Conservation (phyloP, 2,329 filamentous ascomycete species). For the Cytospora paraplurivora region DNA sequence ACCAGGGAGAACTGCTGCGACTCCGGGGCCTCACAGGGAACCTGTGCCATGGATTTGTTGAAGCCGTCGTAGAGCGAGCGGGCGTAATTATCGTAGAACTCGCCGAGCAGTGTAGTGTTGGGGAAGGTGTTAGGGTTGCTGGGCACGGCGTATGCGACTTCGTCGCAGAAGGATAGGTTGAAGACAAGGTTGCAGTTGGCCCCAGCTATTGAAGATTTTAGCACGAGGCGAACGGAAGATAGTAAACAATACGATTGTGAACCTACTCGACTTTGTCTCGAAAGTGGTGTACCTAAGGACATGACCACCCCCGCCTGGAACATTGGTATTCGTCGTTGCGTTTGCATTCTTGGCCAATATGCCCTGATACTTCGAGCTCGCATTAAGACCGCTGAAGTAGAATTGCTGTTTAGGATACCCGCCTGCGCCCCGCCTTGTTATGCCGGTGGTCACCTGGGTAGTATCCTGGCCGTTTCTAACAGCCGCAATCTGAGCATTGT, state of each 20-base stretch:
- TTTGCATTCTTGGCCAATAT: slow-evolving; percentile 68
- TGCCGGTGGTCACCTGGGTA: slow-evolving; percentile 57
- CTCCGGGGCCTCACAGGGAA: slow-evolving; percentile 77
- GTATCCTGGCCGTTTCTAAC: slow-evolving; percentile 54
- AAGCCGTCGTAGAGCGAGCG: slow-evolving; percentile 73
- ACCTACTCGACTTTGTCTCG: slow-evolving; percentile 73
- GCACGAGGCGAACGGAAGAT: not conserved
- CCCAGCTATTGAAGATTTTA: slow-evolving; percentile 46
- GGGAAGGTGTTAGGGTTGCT: slow-evolving; percentile 68
- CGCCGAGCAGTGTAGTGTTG: slow-evolving; percentile 62
- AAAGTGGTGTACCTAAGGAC: slow-evolving; percentile 76
- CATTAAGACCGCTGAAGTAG: slow-evolving; percentile 74
- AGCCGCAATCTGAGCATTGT: slow-evolving; percentile 63
- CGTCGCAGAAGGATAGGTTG: slow-evolving; percentile 84
- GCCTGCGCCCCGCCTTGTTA: slow-evolving; percentile 69
- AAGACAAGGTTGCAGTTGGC: slow-evolving; percentile 84
- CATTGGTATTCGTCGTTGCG: slow-evolving; percentile 46
- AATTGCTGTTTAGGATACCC: slow-evolving; percentile 84
- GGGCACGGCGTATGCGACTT: slow-evolving; percentile 89
- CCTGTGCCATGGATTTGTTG: slow-evolving; percentile 76
- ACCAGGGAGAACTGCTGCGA: slow-evolving; percentile 81
- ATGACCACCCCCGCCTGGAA: slow-evolving; percentile 71
- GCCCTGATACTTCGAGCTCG: slow-evolving; percentile 70
- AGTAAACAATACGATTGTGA: not conserved
- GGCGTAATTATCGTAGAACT: slow-evolving; percentile 79